Base-by-base conservation (phyloP, 371 early-diverging fungal species). In the Cokeromyces recurvatus region DNA sequence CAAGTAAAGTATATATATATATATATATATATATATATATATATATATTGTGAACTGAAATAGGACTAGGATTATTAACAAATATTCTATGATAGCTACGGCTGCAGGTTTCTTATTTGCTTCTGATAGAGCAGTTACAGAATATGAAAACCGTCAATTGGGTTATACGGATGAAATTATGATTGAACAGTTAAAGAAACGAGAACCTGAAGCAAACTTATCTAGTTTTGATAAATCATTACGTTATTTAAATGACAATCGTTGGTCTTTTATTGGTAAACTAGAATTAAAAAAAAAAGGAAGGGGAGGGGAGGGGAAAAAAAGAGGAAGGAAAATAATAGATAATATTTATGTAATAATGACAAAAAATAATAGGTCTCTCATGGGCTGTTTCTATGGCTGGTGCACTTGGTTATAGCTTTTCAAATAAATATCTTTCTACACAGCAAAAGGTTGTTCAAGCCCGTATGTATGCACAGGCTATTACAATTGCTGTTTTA, bases 371-470 rank as follows among this genome's bases (percentile, higher is more conserved):
- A 7, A 14, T 38, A 74, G 87, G 87, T 42, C 57, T 72, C 38
- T 79, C 87, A 23, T 88, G 89, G 89, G 65, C 77, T 48, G 64
- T 68, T 14, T 82, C 82, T 31, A 85, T 87, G 74, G 79, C 62
- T 9, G 84, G 79, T 38, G 80, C 89, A 1, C 48, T 84, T 14
- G 74, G 73, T 20, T 74, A 80, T 53, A 73, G 84, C 46, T 86
- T 84, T 52, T 75, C 81, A 24, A 74, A 86, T 56, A 78, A 72
- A 61, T 82, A 79, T 11, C 63, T 87, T 43, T 76, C 83, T 2
- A 77, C 78, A 5, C 81, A 85, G 37, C 88, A 88, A 58, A 85
- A 86, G 53, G 54, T 84, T 4, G 89, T 88, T 20, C 86, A 87
- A 39, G 86, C 89, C 7, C 84, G 89, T 71, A 85, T 87, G 85